Evolutionary conservation across 352 stramenopile genomes (phyloP).

Genomic region (Globisporangium megalacanthum): DNA sequence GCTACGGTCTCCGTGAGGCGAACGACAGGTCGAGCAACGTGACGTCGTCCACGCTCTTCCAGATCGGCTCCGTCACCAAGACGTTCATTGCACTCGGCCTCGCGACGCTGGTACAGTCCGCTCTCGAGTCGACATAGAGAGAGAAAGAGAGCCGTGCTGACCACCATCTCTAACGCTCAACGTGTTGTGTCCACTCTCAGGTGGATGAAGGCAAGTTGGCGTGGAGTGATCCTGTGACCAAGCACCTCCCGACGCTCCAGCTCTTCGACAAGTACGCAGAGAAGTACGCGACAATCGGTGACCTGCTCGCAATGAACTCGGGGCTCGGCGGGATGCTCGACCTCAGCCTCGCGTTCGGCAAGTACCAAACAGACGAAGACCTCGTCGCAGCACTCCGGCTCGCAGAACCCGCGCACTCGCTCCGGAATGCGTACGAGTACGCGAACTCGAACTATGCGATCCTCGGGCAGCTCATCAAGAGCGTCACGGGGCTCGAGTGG

Average conservation of each 20-base stretch:
- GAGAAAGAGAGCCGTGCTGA: not conserved
- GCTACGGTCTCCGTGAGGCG: constrained; percentile 29
- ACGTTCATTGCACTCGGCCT: constrained; percentile 49
- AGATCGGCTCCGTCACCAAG: constrained; percentile 67
- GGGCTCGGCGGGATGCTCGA: constrained; percentile 26
- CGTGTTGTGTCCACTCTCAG: not conserved
- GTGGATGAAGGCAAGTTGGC: constrained; percentile 47
- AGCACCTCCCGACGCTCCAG: constrained; percentile 39
- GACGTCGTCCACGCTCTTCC: constrained; percentile 43
- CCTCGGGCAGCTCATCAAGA: constrained; percentile 51
- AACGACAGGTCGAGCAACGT: constrained; percentile 29
- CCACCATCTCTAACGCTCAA: not conserved
- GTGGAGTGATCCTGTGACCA: constrained; percentile 52
- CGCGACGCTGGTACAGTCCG: constrained; percentile 24
- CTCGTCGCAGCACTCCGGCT: constrained; percentile 29
- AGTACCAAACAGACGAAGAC: constrained; percentile 31
- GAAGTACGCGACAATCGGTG: constrained; percentile 38
- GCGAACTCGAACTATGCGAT: constrained; percentile 60
- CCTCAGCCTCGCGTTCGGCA: constrained; percentile 22
- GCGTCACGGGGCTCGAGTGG: constrained; percentile 40
- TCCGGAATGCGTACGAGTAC: constrained; percentile 52
- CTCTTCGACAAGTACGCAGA: constrained; percentile 61
- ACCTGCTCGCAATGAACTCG: constrained; percentile 62
- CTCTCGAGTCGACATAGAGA: not conserved
- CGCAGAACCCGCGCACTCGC: constrained; percentile 31